phyloP scores from a whole-genome alignment of 1,139 yeast species.

The Taiozyma sp. region DNA sequence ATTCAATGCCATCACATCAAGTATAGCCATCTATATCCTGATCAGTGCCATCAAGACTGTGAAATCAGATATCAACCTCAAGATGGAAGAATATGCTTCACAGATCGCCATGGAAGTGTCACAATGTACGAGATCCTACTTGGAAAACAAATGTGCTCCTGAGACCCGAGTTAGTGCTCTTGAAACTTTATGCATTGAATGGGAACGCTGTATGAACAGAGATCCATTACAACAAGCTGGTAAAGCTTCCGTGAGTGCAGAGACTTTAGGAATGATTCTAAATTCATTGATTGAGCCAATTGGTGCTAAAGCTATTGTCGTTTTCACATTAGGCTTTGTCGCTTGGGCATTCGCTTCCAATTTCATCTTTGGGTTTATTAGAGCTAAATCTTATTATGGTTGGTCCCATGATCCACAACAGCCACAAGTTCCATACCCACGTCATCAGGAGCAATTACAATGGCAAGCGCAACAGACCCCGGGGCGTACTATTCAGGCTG shows the following conservation, averaged over 20 bases:
- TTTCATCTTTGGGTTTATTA: constrained; percentile 33
- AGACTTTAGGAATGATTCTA: constrained; percentile 56
- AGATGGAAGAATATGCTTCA: constrained; percentile 32
- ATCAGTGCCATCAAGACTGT: constrained; percentile 42
- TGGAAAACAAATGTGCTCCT: constrained; percentile 54
- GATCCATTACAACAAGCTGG: constrained; percentile 39
- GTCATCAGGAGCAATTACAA: neutral
- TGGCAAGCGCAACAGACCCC: neutral
- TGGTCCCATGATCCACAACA: constrained; percentile 16
- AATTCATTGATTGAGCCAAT: constrained; percentile 64
- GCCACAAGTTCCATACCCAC: neutral
- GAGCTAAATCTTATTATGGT: constrained; percentile 33
- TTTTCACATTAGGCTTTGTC: constrained; percentile 25
- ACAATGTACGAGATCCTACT: constrained; percentile 44
- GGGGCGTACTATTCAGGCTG: neutral
- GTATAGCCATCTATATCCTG: constrained; percentile 39
- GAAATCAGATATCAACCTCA: constrained; percentile 46
- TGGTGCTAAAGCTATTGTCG: constrained; percentile 48
- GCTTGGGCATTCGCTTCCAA: constrained; percentile 30
- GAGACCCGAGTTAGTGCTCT: constrained; percentile 56
- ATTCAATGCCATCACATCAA: constrained; percentile 41
- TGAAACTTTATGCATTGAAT: constrained; percentile 49
- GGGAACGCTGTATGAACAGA: constrained; percentile 61
- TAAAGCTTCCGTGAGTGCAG: constrained; percentile 53
- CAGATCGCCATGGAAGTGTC: constrained; percentile 20